Base-by-base conservation (phyloP, 1,284 basidiomycete genomes). In the Ustilago hordei region DNA sequence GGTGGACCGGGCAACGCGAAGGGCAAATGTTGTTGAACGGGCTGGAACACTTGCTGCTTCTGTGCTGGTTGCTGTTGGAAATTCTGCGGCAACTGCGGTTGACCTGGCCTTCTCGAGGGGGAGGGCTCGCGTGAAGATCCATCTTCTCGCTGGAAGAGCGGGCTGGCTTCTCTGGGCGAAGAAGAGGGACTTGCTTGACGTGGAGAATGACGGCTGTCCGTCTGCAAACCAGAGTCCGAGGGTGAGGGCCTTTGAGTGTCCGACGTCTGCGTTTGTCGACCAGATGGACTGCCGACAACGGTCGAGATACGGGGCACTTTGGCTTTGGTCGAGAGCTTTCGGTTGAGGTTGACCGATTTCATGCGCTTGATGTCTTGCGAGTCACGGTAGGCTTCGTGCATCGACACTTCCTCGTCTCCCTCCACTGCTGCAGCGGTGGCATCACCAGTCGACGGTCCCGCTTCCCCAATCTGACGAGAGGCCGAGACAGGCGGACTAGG, bases 241-340 rank as follows among this genome's bases (percentile, higher is more conserved):
- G 80, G 71, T 7, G 78, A 75, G 1, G 75, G 58, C 54, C 66
- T 58, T 55, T 78, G 78, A 39, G 76, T 68, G 17, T 77, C 72
- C 7, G 69, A 69, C 4, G 78, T 73, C 64, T 76, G 75, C 19
- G 80, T 79, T 43, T 75, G 70, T 23, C 69, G 47, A 7, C 75
- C 95, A 4, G 94, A 91, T n/a, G 96, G 96, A 83, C 93, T 94
- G 86, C 98, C 96, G 54, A 99, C 92, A 43, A 99, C 92, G 4
- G 94, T 98, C 19, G 95, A 98, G 50, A 95, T 92, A 86, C 94
- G 95, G 5, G 97, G 95, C 72, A 97, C 86, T 55, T 92, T 91
- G 15, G 95, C 94, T 12, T 94, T 95, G 58, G 93, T 95, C 43
- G 95, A 96, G 57, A 95, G 88, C 87, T 98, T 98, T 66, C 97